Evolutionary conservation across 31 red algal genomes (phyloP).

Genomic region (Porphyra umbilicalis): DNA sequence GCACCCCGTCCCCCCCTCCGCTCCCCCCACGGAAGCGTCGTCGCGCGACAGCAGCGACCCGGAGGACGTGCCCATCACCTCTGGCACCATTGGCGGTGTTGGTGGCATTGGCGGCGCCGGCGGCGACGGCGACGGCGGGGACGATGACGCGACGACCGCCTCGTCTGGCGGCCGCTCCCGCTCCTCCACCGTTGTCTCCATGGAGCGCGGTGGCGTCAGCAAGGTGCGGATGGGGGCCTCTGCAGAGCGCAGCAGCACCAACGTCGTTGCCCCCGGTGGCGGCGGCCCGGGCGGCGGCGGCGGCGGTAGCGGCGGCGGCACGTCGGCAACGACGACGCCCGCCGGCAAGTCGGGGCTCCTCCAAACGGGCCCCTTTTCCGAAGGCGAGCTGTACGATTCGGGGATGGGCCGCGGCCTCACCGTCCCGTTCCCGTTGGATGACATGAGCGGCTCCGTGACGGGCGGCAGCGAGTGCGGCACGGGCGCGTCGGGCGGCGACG

Average conservation of each 20-base stretch:
- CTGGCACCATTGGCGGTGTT: neutral
- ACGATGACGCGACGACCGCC: neutral
- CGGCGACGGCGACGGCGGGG: neutral
- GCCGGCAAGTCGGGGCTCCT: neutral
- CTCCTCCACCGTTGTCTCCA: neutral
- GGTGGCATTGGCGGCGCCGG: neutral
- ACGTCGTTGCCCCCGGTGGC: neutral
- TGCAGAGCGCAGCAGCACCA: neutral
- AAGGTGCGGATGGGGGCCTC: neutral
- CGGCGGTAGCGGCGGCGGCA: neutral
- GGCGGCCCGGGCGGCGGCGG: neutral
- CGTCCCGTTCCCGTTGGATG: conserved; percentile 39
- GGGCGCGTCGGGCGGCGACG: neutral
- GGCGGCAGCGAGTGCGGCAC: neutral
- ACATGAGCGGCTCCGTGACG: neutral
- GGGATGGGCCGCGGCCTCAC: conserved; percentile 59
- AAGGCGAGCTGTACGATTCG: conserved; percentile 70
- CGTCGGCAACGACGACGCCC: neutral
- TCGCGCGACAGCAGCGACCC: neutral
- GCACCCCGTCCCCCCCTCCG: neutral
- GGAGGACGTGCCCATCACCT: no score
- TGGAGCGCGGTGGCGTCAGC: neutral
- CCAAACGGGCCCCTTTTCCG: conserved; percentile 25
- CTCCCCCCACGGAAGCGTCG: neutral
- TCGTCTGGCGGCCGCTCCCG: neutral